Evolutionary conservation across 2,329 filamentous ascomycete species (phyloP).

Genomic region (Fusarium dimerum): DNA sequence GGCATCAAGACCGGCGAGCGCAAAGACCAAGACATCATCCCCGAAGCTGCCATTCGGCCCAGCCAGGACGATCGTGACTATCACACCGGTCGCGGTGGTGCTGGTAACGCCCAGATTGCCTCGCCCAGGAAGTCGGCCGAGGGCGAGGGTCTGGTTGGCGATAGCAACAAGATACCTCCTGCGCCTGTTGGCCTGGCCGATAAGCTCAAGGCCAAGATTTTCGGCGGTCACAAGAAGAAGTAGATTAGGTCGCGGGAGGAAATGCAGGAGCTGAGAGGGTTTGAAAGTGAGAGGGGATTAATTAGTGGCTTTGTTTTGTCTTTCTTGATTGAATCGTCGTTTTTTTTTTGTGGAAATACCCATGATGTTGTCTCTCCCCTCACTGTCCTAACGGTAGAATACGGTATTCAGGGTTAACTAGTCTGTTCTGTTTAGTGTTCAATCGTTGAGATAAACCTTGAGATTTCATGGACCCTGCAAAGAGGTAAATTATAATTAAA

Average conservation of each 20-base stretch:
- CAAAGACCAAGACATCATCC: constrained; percentile 53
- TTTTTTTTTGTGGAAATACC: constrained; percentile 28
- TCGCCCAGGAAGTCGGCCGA: constrained; percentile 32
- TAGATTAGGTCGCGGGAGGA: neutral
- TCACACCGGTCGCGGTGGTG: constrained; percentile 62
- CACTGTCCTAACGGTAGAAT: neutral
- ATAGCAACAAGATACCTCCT: constrained; percentile 29
- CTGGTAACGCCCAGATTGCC: constrained; percentile 53
- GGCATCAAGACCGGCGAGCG: constrained; percentile 42
- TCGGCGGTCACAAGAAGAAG: constrained; percentile 50
- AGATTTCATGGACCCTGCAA: constrained; percentile 2
- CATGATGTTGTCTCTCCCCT: constrained; percentile 13
- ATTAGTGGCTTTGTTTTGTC: neutral
- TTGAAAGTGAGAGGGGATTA: constrained; percentile 3
- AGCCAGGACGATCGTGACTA: constrained; percentile 50
- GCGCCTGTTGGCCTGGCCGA: constrained; percentile 51
- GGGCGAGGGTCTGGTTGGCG: constrained; percentile 30
- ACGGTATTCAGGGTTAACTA: too few relatives aligned
- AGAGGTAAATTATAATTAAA: neutral
- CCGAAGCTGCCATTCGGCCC: constrained; percentile 52
- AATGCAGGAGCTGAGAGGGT: constrained; percentile 2
- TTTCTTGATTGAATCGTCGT: constrained; percentile 7
- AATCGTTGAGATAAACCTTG: neutral
- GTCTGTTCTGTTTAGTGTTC: too few relatives aligned
- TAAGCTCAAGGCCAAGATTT: constrained; percentile 58